A percentile compares a stretch with the other conserved stretches of the same genome.
phyloP scores from a whole-genome alignment of 1,284 basidiomycete genomes.

The Malassezia slooffiae region DNA sequence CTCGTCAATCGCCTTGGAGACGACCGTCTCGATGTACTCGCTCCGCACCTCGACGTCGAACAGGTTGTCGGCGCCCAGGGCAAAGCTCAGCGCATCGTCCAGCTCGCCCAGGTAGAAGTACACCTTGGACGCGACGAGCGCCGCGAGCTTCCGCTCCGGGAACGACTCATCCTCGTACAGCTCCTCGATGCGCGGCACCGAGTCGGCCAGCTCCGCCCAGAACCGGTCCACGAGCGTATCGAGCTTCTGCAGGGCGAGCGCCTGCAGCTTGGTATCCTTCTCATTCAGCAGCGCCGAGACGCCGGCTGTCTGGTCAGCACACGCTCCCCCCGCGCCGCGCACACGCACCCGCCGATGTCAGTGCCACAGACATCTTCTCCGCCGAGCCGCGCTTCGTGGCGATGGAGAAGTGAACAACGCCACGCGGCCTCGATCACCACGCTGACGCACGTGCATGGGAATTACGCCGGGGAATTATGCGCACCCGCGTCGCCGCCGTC shows the following conservation, averaged over 20 bases:
- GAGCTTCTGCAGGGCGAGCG: conserved; percentile 42
- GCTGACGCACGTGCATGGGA: conserved; percentile 3
- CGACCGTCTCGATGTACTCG: conserved; percentile 44
- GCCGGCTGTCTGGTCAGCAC: conserved; percentile 17
- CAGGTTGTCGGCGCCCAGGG: conserved; percentile 39
- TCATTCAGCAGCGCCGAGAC: conserved; percentile 44
- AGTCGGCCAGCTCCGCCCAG: conserved; percentile 46
- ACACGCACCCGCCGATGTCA: conserved; percentile 10
- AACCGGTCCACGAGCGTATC: conserved; percentile 39
- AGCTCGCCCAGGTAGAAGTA: conserved; percentile 46
- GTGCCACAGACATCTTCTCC: conserved; percentile 9
- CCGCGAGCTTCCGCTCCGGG: conserved; percentile 39
- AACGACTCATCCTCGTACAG: conserved; percentile 42
- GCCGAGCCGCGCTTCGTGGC: not conserved
- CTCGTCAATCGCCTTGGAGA: conserved; percentile 45
- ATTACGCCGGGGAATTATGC: conserved; percentile 9
- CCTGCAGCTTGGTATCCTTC: conserved; percentile 41
- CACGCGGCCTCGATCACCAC: conserved; percentile 6
- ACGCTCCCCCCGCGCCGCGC: not conserved
- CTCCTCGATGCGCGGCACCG: conserved; percentile 41
- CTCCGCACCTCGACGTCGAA: conserved; percentile 43
- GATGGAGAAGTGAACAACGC: not conserved
- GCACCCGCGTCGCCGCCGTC: not conserved
- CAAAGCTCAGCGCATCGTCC: conserved; percentile 43
- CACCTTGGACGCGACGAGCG: conserved; percentile 44